These are phyloP conservation scores for Ceratobasidium sp. DNA, from an alignment of 1,284 basidiomycete genomes.

Conservation along the genomic window DNA sequence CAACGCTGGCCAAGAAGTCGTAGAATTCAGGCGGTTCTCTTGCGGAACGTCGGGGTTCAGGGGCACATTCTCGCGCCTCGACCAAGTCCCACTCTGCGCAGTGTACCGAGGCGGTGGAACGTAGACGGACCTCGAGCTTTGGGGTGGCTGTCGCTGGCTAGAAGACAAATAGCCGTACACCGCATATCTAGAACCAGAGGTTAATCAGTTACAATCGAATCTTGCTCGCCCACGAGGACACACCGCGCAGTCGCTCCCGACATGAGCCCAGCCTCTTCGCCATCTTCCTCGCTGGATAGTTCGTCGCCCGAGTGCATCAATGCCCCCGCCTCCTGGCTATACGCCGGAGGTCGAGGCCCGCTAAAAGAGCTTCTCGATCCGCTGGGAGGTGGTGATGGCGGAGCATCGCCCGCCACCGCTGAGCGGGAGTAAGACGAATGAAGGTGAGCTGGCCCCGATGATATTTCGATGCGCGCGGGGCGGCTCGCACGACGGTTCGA, in stretches of 20 bases:
- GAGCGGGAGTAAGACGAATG: constrained; percentile 29
- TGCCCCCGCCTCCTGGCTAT: not conserved
- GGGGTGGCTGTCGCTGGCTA: not conserved
- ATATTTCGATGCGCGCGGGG: constrained; percentile 29
- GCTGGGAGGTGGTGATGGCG: constrained; percentile 32
- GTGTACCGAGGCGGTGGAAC: not conserved
- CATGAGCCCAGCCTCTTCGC: not conserved
- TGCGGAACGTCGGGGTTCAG: not conserved
- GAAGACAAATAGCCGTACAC: not conserved
- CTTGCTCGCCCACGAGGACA: not conserved
- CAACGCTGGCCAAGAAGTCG: constrained; percentile 27
- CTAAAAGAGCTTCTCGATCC: not conserved
- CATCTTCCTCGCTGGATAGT: not conserved
- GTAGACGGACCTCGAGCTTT: not conserved
- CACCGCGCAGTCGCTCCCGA: not conserved
- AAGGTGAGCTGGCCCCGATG: constrained; percentile 22
- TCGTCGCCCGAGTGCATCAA: not conserved
- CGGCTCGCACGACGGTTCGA: constrained; percentile 23
- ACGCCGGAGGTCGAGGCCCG: not conserved
- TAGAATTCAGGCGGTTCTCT: constrained; percentile 2
- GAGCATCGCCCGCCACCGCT: not conserved
- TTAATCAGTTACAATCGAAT: constrained; percentile 3
- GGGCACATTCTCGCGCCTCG: not conserved
- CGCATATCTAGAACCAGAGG: not conserved
- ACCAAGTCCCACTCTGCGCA: not conserved